Evolutionary conservation across 441 rosid species (phyloP).

Genomic region (Euphorbia celastroides): DNA sequence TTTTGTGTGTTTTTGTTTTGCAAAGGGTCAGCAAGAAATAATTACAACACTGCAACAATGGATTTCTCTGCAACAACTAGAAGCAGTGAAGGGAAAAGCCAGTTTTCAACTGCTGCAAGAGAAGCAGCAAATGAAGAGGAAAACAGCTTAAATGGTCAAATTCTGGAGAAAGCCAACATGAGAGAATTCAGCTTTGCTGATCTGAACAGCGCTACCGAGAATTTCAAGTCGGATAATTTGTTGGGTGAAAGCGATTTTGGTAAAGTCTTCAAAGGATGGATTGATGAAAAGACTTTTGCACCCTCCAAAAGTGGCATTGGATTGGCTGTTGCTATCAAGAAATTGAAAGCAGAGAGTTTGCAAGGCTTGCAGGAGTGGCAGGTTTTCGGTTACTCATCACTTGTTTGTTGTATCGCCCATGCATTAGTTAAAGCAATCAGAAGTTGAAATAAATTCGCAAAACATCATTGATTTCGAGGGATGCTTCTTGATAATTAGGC

Average conservation of each 20-base stretch:
- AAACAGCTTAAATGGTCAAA: conserved; percentile 28
- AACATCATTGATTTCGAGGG: neutral
- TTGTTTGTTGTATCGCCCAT: neutral
- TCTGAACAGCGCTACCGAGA: neutral
- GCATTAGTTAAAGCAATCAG: no score
- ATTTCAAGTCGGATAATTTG: conserved; percentile 35
- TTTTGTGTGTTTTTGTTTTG: neutral
- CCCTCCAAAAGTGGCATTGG: conserved; percentile 48
- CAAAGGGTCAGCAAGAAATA: conserved; percentile 12
- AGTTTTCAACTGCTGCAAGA: conserved; percentile 43
- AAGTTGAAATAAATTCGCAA: no score
- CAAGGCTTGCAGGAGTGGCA: neutral
- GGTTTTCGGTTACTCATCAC: neutral
- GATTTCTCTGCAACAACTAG: conserved; percentile 30
- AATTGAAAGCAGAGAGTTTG: conserved; percentile 63
- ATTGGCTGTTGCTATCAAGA: conserved; percentile 73
- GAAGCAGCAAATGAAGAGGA: conserved; percentile 23
- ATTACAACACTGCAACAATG: conserved; percentile 24
- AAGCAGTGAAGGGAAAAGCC: conserved; percentile 37
- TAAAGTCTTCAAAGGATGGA: conserved; percentile 82
- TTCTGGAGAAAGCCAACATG: conserved; percentile 33
- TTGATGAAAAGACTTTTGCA: conserved; percentile 55
- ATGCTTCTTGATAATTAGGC: neutral
- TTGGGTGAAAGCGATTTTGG: conserved; percentile 96
- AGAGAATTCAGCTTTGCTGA: conserved; percentile 24